Percentiles rank a stretch among this genome's conserved stretches.
Evolutionary conservation across 495 filamentous ascomycete species (phyloP).

Genomic region (Cenococcum geophilum): DNA sequence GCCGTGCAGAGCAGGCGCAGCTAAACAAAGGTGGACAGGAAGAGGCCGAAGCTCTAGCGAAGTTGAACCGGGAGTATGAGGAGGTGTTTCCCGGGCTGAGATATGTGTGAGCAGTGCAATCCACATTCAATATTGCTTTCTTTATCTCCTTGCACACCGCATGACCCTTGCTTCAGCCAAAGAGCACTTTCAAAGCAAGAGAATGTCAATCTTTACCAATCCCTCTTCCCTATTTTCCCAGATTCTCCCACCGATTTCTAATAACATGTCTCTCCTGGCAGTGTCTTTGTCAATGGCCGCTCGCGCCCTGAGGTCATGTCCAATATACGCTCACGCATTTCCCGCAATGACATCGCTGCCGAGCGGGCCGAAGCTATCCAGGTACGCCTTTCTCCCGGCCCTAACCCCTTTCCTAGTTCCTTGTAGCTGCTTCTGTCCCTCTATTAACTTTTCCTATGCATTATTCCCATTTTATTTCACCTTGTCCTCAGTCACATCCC

Average conservation of each 20-base stretch:
- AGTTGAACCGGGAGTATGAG: constrained; percentile 79
- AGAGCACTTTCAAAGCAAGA: too few species aligned
- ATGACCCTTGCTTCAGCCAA: too few species aligned
- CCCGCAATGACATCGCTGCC: constrained; percentile 53
- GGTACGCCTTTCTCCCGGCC: constrained; percentile 44
- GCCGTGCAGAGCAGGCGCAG: constrained; percentile 71
- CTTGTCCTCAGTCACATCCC: neutral
- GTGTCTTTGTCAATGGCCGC: constrained; percentile 84
- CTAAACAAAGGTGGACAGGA: constrained; percentile 52
- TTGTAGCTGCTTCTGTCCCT: too few species aligned
- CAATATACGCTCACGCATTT: constrained; percentile 77
- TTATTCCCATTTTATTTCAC: constrained; percentile 1
- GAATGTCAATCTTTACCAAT: neutral
- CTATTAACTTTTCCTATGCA: neutral
- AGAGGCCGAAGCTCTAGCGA: constrained; percentile 53
- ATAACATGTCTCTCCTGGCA: constrained; percentile 31
- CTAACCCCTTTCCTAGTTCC: neutral
- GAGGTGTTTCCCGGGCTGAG: constrained; percentile 67
- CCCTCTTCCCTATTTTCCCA: neutral
- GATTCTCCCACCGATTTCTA: neutral
- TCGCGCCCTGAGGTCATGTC: constrained; percentile 66
- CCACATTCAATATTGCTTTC: neutral
- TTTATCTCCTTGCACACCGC: too few species aligned
- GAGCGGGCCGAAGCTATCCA: constrained; percentile 73
- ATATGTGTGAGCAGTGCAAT: constrained; percentile 62